Evolutionary conservation across 2,329 filamentous ascomycete species (phyloP).

Genomic region (Sporothrix schenckii): DNA sequence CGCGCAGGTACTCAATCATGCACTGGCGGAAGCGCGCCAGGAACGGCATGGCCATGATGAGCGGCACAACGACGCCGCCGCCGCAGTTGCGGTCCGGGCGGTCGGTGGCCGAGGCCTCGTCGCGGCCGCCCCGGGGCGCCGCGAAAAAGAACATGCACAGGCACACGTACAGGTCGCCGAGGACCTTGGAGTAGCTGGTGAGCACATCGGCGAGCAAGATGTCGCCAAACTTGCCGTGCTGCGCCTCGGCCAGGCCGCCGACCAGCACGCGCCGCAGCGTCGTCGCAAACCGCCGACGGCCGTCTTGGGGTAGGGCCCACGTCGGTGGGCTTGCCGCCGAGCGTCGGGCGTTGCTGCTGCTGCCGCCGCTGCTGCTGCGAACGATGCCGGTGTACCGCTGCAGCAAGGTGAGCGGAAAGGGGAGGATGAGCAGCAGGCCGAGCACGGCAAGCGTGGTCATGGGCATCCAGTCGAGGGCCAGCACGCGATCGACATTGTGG

Average conservation of each 20-base stretch:
- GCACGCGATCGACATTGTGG: conserved; percentile 68
- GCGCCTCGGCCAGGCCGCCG: conserved; percentile 81
- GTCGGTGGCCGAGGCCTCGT: conserved; percentile 69
- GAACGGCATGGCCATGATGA: conserved; percentile 81
- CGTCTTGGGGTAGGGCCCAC: conserved; percentile 59
- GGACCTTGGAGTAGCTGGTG: conserved; percentile 90
- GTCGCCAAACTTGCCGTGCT: conserved; percentile 93
- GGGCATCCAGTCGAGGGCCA: conserved; percentile 81
- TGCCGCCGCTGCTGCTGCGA: too few species aligned
- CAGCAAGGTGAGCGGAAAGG: conserved; percentile 42
- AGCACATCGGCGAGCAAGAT: conserved; percentile 90
- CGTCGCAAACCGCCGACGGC: conserved; percentile 73
- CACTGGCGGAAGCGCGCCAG: conserved; percentile 90
- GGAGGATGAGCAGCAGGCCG: conserved; percentile 70
- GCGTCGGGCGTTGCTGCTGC: background rate
- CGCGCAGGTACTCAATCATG: conserved; percentile 80
- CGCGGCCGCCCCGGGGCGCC: conserved; percentile 42
- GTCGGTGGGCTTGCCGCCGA: background rate
- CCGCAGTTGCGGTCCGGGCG: conserved; percentile 82
- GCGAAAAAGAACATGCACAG: conserved; percentile 84
- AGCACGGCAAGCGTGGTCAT: conserved; percentile 79
- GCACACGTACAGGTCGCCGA: conserved; percentile 85
- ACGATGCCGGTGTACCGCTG: conserved; percentile 54
- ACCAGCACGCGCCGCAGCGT: conserved; percentile 78
- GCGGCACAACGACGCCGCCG: conserved; percentile 75